Evolutionary conservation across 495 filamentous ascomycete genomes (phyloP).

Genomic region (Penicillium psychrofluorescens): DNA sequence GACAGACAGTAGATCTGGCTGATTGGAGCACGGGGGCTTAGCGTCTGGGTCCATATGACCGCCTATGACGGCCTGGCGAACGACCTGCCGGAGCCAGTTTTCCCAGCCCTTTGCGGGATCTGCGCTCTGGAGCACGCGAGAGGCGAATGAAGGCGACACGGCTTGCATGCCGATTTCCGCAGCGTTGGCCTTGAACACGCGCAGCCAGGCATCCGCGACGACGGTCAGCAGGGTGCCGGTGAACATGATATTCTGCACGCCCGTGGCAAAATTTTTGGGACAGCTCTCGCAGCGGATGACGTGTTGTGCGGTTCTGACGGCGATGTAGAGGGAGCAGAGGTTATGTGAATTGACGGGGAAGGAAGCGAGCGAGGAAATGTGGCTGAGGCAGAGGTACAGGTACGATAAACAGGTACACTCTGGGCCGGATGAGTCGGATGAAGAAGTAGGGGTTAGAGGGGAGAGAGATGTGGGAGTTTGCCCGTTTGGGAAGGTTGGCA

Average conservation of each 20-base stretch:
- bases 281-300: slow-evolving; percentile 55
- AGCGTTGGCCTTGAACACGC: slow-evolving; percentile 28
- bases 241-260: slow-evolving; percentile 59
- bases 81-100: slow-evolving; percentile 31
- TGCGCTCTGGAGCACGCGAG: slow-evolving; percentile 16
- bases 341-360: slow-evolving; percentile 40
- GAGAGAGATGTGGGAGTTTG: slow-evolving; percentile 14
- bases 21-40: slow-evolving; percentile 11
- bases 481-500: slow-evolving; percentile 17
- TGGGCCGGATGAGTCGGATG: slow-evolving; percentile 8
- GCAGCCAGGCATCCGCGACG: slow-evolving; percentile 50
- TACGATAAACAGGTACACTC: slow-evolving; percentile 40
- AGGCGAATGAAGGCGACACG: slow-evolving; percentile 23
- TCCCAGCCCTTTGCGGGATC: slow-evolving; percentile 27
- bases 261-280: slow-evolving; percentile 37
- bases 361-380: slow-evolving; percentile 33
- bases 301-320: slow-evolving; percentile 46
- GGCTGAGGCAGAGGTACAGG: slow-evolving; percentile 39
- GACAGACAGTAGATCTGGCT: slow-evolving; percentile 27
- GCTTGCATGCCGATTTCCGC: slow-evolving; percentile 29
- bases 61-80: slow-evolving; percentile 32
- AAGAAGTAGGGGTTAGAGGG: slow-evolving; percentile 13
- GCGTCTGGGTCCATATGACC: slow-evolving; percentile 16
- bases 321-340: slow-evolving; percentile 49
- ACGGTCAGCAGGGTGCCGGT: slow-evolving; percentile 57